These are phyloP conservation scores for Cercospora berteroae DNA, from an alignment of 2,329 filamentous ascomycete species.

Conservation along the genomic window DNA sequence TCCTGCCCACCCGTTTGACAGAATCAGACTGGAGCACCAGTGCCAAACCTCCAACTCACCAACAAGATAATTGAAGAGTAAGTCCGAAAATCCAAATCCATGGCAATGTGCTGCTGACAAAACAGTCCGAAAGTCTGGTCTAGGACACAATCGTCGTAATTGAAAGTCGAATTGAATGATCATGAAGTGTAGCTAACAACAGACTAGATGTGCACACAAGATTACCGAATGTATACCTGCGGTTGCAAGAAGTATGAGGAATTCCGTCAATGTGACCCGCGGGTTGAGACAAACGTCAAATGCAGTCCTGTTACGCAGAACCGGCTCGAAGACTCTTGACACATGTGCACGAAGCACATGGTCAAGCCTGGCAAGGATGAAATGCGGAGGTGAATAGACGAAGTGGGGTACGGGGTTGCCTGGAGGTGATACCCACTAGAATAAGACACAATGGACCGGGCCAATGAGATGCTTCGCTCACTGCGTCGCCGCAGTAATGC, in stretches of 20 bases:
- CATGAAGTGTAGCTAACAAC: not conserved
- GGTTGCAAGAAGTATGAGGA: not conserved
- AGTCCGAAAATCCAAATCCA: too few species aligned
- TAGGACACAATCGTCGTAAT: not conserved
- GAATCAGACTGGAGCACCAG: not conserved
- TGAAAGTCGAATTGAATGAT: not conserved
- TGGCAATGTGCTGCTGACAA: not conserved
- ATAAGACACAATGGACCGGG: not conserved
- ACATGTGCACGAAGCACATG: too few species aligned
- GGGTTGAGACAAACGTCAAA: not conserved
- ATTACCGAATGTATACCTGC: not conserved
- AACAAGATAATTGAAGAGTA: not conserved
- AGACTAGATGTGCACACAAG: not conserved
- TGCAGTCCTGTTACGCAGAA: not conserved
- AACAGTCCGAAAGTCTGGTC: not conserved
- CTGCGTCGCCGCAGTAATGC: not conserved
- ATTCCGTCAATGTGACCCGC: not conserved
- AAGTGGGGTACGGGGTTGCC: not conserved
- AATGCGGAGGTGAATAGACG: not conserved
- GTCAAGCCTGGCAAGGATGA: not conserved
- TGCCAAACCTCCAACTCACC: not conserved
- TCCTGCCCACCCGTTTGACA: not conserved
- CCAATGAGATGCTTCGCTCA: not conserved
- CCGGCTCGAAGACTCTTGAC: not conserved
- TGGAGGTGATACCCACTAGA: not conserved